Conservation (phyloP, 345 rosid species). For the Heritiera littoralis region DNA sequence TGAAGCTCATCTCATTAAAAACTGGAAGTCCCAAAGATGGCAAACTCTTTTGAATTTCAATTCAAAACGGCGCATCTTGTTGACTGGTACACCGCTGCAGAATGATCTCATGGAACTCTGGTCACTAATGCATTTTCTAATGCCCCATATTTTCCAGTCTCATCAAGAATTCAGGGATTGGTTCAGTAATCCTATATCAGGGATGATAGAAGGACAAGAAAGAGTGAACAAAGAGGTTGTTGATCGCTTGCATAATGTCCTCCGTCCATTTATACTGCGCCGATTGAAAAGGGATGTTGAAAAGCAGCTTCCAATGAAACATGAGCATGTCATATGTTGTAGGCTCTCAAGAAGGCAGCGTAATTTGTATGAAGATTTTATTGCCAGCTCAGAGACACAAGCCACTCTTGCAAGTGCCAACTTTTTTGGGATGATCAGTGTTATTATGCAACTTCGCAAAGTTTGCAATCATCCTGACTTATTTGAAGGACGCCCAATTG, state of each 20-base stretch:
- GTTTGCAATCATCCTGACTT: slow-evolving; percentile 99
- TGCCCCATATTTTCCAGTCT: slow-evolving; percentile 99
- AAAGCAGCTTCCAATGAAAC: slow-evolving; percentile 93
- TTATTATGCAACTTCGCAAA: slow-evolving; percentile 99
- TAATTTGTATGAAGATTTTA: slow-evolving; percentile 96
- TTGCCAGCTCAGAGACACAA: slow-evolving; percentile 98
- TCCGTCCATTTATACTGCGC: slow-evolving; percentile 95
- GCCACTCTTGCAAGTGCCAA: slow-evolving; percentile 92
- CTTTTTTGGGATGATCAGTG: slow-evolving; percentile 98
- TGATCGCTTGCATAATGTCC: slow-evolving; percentile 99
- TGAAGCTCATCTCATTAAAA: slow-evolving; percentile 99
- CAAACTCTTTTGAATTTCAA: slow-evolving; percentile 97
- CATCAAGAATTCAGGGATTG: slow-evolving; percentile 99
- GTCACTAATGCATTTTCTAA: slow-evolving; percentile 99
- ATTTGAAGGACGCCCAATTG: slow-evolving; percentile 98
- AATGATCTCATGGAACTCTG: slow-evolving; percentile 99
- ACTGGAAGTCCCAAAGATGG: slow-evolving; percentile 99
- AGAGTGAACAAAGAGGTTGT: slow-evolving; percentile 94
- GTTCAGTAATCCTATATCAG: slow-evolving; percentile 98
- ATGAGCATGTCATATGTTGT: slow-evolving; percentile 91
- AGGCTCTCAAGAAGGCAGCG: slow-evolving; percentile 98
- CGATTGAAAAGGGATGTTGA: slow-evolving; percentile 97
- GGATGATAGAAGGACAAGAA: slow-evolving; percentile 99
- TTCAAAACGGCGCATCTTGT: slow-evolving; percentile 90
- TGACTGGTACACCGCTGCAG: slow-evolving; percentile 98